Base-by-base conservation (phyloP, 2,329 filamentous ascomycete genomes). In the Daldinia sp. region DNA sequence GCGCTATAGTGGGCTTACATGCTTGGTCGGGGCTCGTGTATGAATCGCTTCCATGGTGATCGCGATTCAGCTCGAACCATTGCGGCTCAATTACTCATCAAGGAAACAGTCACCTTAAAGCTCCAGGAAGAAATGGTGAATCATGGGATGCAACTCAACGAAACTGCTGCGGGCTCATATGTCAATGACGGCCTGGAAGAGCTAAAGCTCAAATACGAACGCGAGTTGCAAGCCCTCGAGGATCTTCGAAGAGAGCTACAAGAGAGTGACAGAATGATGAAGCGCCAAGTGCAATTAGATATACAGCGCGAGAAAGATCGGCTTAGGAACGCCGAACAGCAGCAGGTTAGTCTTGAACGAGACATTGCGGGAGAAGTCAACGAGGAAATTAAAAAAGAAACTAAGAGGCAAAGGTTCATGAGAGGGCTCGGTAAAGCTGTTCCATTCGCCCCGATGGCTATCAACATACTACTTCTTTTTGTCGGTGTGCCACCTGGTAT, bases 401-500 rank as follows among this genome's bases (percentile, higher is more conserved):
- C 23, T 47, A 47, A 47, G 23, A 47, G 43, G n/a, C 43, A 47
- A 47, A 47, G 43, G n/a, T 47, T 47, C 43, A 7, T 47, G 2
- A 47, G 17, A 29, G 43, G 43, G 25, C 43, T 47, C 43, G 15
- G 10, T 29, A 27, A 17, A 47, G 23, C 21, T 9, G 23, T 45
- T 11, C 43, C 43, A n/a, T 47, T 27, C n/a, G 43, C 43, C 23
- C 43, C 43, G 19, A 27, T 47, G n/a, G 43, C 43, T 17, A 25
- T 47, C 23, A 47, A 47, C 13, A 47, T 47, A 47, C 43, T 47
- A 4, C 23, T 47, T 17, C 43, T 47, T 17, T 29, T 47, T n/a
- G 43, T 47, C 43, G 23, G 43, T n/a, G 43, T 47, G 23, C 23
- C 43, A 2, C 43, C 43, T 2, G 43, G 43, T 2, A 23, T 47